These are phyloP conservation scores for Parathielavia hyrcaniae DNA, from an alignment of 495 filamentous ascomycete genomes.

Conservation along the genomic window DNA sequence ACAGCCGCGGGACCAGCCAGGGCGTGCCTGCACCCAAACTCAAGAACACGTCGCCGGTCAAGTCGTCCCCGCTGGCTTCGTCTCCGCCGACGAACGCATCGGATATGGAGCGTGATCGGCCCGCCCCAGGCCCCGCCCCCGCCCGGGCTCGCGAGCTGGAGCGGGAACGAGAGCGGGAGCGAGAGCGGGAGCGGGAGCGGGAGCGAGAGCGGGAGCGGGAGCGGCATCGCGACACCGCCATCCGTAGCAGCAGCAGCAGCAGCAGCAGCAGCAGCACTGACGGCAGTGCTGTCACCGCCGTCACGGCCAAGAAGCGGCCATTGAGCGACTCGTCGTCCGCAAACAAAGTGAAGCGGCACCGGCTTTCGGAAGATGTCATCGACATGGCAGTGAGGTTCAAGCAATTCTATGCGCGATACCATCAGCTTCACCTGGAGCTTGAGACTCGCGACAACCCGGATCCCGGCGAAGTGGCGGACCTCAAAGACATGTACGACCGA, in stretches of 20 bases:
- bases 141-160: constrained; percentile 29
- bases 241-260: constrained; percentile 27
- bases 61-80: constrained; percentile 66
- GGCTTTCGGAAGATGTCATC: constrained; percentile 35
- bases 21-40: constrained; percentile 30
- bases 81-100: constrained; percentile 74
- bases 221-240: constrained; percentile 24
- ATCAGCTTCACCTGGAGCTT: constrained; percentile 54
- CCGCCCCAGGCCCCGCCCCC: constrained; percentile 6
- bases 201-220: too few relatives aligned
- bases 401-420: constrained; percentile 56
- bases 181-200: too few relatives aligned
- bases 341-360: constrained; percentile 35
- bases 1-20: constrained; percentile 35
- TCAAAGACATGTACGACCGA: constrained; percentile 56
- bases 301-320: constrained; percentile 37
- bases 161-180: too few relatives aligned
- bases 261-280: constrained; percentile 10
- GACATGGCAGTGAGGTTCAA: constrained; percentile 58
- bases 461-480: constrained; percentile 48
- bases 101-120: constrained; percentile 46
- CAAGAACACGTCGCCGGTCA: constrained; percentile 56
- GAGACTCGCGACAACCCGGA: constrained; percentile 46
- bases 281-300: constrained; percentile 2
- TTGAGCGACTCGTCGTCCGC: constrained; percentile 23